Conservation (phyloP, 257 asterid genomes). For the Gentiana macrophylla region DNA sequence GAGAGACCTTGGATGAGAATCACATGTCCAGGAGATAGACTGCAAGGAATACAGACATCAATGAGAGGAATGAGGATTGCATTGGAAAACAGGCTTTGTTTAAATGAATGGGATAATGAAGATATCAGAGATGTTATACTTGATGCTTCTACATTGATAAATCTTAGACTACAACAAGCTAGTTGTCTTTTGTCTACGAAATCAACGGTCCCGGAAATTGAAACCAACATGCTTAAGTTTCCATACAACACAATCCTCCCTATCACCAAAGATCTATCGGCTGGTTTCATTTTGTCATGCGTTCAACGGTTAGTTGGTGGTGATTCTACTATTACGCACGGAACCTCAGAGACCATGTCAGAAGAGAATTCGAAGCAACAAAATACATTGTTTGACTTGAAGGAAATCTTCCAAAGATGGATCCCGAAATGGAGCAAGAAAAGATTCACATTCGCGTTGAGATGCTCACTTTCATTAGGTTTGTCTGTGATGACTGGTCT, state of each 20-base stretch:
- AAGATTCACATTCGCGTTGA: constrained; percentile 35
- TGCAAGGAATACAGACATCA: constrained; percentile 33
- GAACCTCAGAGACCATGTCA: background rate
- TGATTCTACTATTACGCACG: background rate
- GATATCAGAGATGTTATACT: constrained; percentile 18
- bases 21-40: constrained; percentile 20
- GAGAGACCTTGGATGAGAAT: constrained; percentile 42
- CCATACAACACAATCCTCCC: constrained; percentile 16
- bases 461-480: constrained; percentile 50
- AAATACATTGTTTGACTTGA: background rate
- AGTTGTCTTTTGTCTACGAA: constrained; percentile 18
- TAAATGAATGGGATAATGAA: constrained; percentile 10
- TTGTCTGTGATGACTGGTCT: constrained; percentile 49
- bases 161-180: constrained; percentile 29
- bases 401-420: background rate
- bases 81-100: background rate
- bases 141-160: constrained; percentile 16
- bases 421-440: constrained; percentile 6
- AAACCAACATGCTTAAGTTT: constrained; percentile 9
- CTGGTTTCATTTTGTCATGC: constrained; percentile 47
- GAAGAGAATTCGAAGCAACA: no score
- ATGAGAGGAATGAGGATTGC: constrained; percentile 54
- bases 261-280: constrained; percentile 20
- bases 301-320: constrained; percentile 11
- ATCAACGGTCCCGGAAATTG: constrained; percentile 10